Percentiles rank a stretch among this genome's conserved stretches.
Evolutionary conservation across 2,329 filamentous ascomycete genomes (phyloP).

Genomic region (Calonectria ilicicola): DNA sequence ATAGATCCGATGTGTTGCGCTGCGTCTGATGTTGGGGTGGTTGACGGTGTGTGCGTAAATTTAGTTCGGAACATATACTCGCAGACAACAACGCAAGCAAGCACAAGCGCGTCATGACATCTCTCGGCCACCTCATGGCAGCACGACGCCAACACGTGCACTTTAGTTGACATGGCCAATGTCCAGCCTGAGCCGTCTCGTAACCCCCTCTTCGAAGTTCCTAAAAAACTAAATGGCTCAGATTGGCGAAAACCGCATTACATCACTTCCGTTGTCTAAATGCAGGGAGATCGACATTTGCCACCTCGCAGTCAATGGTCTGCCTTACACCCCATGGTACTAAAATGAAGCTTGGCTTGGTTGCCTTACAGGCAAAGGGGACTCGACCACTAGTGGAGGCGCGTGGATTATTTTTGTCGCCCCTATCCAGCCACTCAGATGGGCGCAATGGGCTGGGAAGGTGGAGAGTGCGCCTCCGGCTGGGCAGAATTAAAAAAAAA

Average conservation of each 20-base stretch:
- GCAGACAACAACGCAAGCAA: neutral
- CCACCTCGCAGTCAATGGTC: neutral
- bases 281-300: neutral
- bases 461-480: neutral
- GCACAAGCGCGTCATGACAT: neutral
- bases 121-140: neutral
- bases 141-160: neutral
- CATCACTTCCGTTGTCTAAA: neutral
- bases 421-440: neutral
- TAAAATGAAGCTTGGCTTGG: neutral
- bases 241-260: neutral
- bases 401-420: neutral
- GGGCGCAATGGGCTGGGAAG: neutral
- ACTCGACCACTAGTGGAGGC: neutral
- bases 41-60: neutral
- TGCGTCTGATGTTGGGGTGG: neutral
- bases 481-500: neutral
- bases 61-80: neutral
- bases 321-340: constrained; percentile 1
- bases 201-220: neutral
- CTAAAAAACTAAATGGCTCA: neutral
- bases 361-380: neutral
- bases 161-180: neutral
- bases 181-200: neutral
- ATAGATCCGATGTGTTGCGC: neutral